These are phyloP conservation scores for Vaccinium corymbosum DNA, from an alignment of 148 eudicot genomes.

Conservation along the genomic window DNA sequence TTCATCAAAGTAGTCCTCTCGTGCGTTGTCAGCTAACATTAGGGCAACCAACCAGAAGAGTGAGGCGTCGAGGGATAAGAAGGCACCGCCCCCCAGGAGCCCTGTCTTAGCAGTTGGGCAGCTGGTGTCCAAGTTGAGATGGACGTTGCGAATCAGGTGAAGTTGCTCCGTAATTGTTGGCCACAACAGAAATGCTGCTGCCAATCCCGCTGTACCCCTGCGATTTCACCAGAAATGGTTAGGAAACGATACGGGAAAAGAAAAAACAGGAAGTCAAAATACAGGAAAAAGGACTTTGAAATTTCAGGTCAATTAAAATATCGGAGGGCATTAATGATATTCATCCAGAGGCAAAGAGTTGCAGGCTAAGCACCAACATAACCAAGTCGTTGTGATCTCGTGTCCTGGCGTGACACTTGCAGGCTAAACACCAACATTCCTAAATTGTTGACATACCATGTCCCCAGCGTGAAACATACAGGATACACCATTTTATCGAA, in stretches of 20 bases:
- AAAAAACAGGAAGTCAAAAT: neutral
- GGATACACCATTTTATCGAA: neutral
- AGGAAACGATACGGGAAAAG: neutral
- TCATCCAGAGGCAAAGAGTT: neutral
- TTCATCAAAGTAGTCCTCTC: slow-evolving; percentile 79
- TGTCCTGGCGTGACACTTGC: neutral
- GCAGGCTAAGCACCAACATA: neutral
- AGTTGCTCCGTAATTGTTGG: slow-evolving; percentile 80
- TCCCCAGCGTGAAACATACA: neutral
- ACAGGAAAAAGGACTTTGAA: neutral
- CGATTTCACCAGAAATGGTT: neutral
- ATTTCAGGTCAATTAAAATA: neutral
- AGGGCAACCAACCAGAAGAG: slow-evolving; percentile 91
- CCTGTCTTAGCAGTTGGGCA: slow-evolving; percentile 99
- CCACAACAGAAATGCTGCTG: slow-evolving; percentile 70
- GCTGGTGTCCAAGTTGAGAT: slow-evolving; percentile 36
- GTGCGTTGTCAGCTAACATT: slow-evolving; percentile 73
- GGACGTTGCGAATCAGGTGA: slow-evolving; percentile 53
- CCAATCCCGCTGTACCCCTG: slow-evolving; percentile 70
- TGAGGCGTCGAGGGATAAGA: slow-evolving; percentile 72
- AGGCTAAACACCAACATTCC: neutral
- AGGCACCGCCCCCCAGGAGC: slow-evolving; percentile 92
- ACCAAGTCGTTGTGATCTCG: neutral
- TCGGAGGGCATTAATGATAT: neutral
- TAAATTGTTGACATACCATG: neutral